Evolutionary conservation across 306 rosid genomes (phyloP), one percentile per base, ranked within the genome.

Genomic region (Cicer arietinum): DNA sequence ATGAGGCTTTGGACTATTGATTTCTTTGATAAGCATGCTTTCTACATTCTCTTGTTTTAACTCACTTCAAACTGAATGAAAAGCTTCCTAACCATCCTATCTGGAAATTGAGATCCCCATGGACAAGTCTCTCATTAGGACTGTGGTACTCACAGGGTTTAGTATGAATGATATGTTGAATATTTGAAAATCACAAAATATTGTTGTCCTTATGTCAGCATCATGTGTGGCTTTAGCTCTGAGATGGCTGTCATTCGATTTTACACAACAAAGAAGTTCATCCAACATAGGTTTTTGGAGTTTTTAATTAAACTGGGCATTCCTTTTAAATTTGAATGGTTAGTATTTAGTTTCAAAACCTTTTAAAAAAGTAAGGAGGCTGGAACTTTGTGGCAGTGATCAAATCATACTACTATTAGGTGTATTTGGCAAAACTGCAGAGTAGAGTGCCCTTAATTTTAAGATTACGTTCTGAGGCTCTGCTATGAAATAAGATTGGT

Each of bases 211-310:
- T 6, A 14, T 46, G 41, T 35, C 20, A 7, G 67, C 11, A 1
- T 18, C 46, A 54, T 43, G n/a, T 43, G 66, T 65, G 13, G 50
- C 54, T 56, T 58, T 7, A 45, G 57, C 60, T 54, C 10, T 8
- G 11, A 77, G 59, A 56, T 5, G 60, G 48, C 13, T 25, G 12
- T 45, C 7, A 5, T 56, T 76, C 68, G 61, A 18, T 45, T 77
- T 17, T 46, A 58, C 45, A 46, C 51, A 44, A 71, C 74, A 11
- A 64, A 77, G 75, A 16, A 14, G 75, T 47, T 18, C 45, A 8
- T 37, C 54, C 22, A 7, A 47, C 65, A n/a, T 25, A 25, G 67
- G 40, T 53, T 43, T 50, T 67, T 54, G 11, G 17, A 40, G 63
- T 18, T 59, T 60, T 54, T 8, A 0, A 42, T 10, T n/a, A 44